These are phyloP conservation scores for Neospora caninum DNA, from an alignment of 169 alveolate species.

Conservation along the genomic window DNA sequence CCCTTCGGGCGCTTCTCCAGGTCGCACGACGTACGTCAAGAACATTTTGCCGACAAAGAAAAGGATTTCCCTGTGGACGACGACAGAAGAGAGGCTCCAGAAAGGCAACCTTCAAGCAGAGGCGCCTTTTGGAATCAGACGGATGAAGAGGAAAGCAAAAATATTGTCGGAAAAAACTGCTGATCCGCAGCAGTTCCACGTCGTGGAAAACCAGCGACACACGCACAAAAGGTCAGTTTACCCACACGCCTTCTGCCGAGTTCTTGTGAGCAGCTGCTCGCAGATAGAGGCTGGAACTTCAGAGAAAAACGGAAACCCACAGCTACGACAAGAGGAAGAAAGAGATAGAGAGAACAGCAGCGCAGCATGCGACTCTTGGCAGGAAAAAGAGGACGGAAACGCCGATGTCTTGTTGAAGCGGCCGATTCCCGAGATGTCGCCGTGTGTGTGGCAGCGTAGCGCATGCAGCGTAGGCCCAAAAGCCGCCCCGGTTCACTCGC, in stretches of 20 bases:
- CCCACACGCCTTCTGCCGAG: no score
- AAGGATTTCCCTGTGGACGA: neutral
- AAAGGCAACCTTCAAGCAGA: no score
- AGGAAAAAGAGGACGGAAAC: neutral
- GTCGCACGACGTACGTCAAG: slow-evolving; percentile 92
- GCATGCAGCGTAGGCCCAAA: neutral
- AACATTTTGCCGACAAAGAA: slow-evolving; percentile 77
- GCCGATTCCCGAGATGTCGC: neutral
- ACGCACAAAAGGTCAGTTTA: no score
- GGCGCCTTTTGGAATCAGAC: no score
- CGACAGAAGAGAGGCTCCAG: no score
- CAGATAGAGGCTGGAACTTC: no score
- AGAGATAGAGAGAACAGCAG: neutral
- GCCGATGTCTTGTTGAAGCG: neutral
- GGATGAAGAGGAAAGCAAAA: no score
- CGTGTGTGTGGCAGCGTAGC: neutral
- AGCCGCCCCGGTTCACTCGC: neutral
- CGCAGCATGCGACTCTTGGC: neutral
- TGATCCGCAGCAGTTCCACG: no score
- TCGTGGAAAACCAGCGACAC: no score
- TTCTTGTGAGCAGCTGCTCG: no score
- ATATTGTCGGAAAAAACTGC: no score
- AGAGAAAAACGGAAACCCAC: neutral
- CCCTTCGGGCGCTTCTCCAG: slow-evolving; percentile 95
- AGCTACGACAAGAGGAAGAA: neutral